These are phyloP conservation scores for Sisymbrium irio DNA, from an alignment of 345 rosid species.

Conservation along the genomic window DNA sequence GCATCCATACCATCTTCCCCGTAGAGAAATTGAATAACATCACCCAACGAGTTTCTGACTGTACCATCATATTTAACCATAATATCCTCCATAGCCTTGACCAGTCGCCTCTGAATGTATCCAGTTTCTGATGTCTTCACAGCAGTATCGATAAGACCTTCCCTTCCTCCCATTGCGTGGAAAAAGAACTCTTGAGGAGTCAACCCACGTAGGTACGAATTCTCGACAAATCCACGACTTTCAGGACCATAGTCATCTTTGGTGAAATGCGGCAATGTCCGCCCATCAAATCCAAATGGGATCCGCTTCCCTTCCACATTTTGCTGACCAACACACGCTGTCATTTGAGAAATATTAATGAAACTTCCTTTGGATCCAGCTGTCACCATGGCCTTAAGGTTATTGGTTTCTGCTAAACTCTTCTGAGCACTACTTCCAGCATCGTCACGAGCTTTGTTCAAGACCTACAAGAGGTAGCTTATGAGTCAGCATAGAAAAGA, in stretches of 20 bases:
- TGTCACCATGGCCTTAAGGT: constrained; percentile 98
- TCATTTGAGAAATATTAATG: constrained; percentile 97
- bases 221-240: constrained; percentile 99
- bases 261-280: constrained; percentile 96
- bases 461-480: constrained; percentile 45
- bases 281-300: constrained; percentile 84
- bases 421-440: constrained; percentile 97
- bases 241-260: constrained; percentile 97
- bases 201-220: constrained; percentile 93
- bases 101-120: constrained; percentile 95
- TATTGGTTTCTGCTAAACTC: constrained; percentile 96
- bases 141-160: constrained; percentile 98
- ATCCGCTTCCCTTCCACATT: constrained; percentile 99
- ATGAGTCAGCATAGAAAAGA: not conserved
- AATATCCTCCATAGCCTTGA: constrained; percentile 99
- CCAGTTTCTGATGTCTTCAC: constrained; percentile 99
- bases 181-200: constrained; percentile 99
- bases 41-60: constrained; percentile 94
- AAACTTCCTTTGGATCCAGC: constrained; percentile 99
- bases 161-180: constrained; percentile 99
- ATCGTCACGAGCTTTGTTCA: constrained; percentile 98
- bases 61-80: constrained; percentile 99
- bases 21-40: constrained; percentile 95
- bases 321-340: constrained; percentile 99
- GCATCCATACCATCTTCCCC: constrained; percentile 99